Conservation (phyloP, 2,329 filamentous ascomycete species). For the Colletotrichum theobromicola region DNA sequence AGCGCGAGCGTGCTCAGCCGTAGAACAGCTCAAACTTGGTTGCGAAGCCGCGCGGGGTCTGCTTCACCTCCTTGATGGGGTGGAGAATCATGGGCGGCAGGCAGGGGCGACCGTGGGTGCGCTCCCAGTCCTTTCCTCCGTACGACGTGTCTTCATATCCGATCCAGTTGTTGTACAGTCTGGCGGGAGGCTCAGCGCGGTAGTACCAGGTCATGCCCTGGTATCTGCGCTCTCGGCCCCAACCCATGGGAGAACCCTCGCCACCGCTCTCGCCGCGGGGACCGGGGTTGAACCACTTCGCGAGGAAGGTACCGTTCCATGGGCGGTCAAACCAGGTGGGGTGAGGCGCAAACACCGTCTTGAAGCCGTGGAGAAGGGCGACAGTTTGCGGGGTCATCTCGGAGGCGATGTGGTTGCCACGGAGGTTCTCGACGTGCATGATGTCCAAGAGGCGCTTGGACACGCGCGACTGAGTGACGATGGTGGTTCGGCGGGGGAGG, state of each 20-base stretch:
- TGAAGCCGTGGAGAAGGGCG: conserved; percentile 78
- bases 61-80: conserved; percentile 62
- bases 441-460: conserved; percentile 74
- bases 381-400: conserved; percentile 81
- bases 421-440: conserved; percentile 79
- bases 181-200: conserved; percentile 60
- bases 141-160: conserved; percentile 61
- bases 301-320: conserved; percentile 62
- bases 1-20: conserved; percentile 32
- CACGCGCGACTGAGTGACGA: conserved; percentile 77
- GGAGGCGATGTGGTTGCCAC: conserved; percentile 77
- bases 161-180: conserved; percentile 68
- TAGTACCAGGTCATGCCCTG: conserved; percentile 68
- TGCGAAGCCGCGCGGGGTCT: conserved; percentile 49
- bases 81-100: conserved; percentile 65
- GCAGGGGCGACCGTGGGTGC: conserved; percentile 59
- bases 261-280: conserved; percentile 59
- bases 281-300: conserved; percentile 66
- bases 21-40: conserved; percentile 42
- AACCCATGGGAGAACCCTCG: conserved; percentile 61
- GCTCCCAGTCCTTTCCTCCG: conserved; percentile 62
- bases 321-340: conserved; percentile 81
- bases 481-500: conserved; percentile 75
- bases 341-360: conserved; percentile 79
- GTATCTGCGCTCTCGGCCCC: conserved; percentile 63